Evolutionary conservation across 768 basidiomycete genomes (phyloP).

Genomic region (Tylopilus rubrobrunneus): DNA sequence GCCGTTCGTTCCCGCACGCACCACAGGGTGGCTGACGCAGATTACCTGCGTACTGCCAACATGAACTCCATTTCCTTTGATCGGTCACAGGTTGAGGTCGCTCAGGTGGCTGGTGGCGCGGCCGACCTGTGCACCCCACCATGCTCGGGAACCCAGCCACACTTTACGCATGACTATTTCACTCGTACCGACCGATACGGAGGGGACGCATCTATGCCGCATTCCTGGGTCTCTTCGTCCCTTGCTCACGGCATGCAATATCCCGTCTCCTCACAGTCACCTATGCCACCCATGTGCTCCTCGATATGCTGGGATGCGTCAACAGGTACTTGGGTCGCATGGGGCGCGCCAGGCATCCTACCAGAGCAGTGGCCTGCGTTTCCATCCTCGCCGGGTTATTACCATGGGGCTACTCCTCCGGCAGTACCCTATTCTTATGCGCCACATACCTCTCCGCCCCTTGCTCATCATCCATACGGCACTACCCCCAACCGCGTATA

Average conservation of each 20-base stretch:
- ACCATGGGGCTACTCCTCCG: slow-evolving; percentile 22
- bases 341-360: slow-evolving; percentile 23
- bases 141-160: slow-evolving; percentile 24
- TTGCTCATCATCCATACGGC: slow-evolving; percentile 18
- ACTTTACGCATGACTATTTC: slow-evolving; percentile 24
- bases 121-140: slow-evolving; percentile 24
- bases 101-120: slow-evolving; percentile 21
- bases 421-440: slow-evolving; percentile 27
- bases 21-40: slow-evolving; percentile 24
- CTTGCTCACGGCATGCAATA: slow-evolving; percentile 29
- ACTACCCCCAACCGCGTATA: slow-evolving; percentile 17
- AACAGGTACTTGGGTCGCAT: slow-evolving; percentile 29
- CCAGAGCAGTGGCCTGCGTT: slow-evolving; percentile 31
- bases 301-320: slow-evolving; percentile 29
- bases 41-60: slow-evolving; percentile 16
- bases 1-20: slow-evolving; percentile 27
- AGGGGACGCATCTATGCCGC: slow-evolving; percentile 20
- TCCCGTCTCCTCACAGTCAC: slow-evolving; percentile 25
- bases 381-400: slow-evolving; percentile 25
- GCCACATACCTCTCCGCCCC: slow-evolving; percentile 22
- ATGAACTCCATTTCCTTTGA: slow-evolving; percentile 21
- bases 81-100: slow-evolving; percentile 20
- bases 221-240: slow-evolving; percentile 27
- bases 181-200: slow-evolving; percentile 22
- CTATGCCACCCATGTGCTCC: slow-evolving; percentile 26